Base-by-base conservation (phyloP, 2,329 filamentous ascomycete species). In the Fusarium sp. region DNA sequence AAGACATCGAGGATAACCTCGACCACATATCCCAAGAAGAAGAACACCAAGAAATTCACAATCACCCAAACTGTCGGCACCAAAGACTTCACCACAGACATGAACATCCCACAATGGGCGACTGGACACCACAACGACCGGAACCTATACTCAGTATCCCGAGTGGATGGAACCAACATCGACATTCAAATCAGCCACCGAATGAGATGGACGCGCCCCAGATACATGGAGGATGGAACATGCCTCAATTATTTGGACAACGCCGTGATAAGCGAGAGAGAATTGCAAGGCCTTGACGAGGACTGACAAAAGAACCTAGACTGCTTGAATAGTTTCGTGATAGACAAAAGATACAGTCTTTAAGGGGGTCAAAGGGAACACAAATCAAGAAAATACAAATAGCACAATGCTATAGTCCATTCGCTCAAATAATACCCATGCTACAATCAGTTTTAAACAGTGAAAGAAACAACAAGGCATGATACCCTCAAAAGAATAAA, bases 121-220 rank as follows among this genome's bases (percentile, higher is more conserved):
- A 20, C 13, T 39, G 43, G 54, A 20, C 41, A n/a, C 56, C 37
- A 17, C 65, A 27, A 10, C 45, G 20, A 17, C 68, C 68, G 7
- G 47, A 59, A 5, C 55, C 60, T 14, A 25, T 47, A 10, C 13
- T 63, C 1, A 47, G 51, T 10, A 15, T 46, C 6, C 33, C 56
- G 7, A 25, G 15, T 19, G 10, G n/a, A 6, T 37, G 49, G 27
- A 25, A 22, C 37, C 44, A 19, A 15, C 49, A 69, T 9, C 15
- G 10, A 20, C 45, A 40, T 35, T 11, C 41, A 3, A 4, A 37
- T 4, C 43, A 50, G 7, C 39, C 43, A 22, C 50, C 23, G 14
- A 73, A 73, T 33, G 67, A 68, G 9, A 73, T 73, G 71, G 71
- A 73, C 44, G 71, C 71, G 8, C 71, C 71, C n/a, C 71, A 73